Conservation (phyloP, 2,329 filamentous ascomycete genomes). For the Fusarium sp. region DNA sequence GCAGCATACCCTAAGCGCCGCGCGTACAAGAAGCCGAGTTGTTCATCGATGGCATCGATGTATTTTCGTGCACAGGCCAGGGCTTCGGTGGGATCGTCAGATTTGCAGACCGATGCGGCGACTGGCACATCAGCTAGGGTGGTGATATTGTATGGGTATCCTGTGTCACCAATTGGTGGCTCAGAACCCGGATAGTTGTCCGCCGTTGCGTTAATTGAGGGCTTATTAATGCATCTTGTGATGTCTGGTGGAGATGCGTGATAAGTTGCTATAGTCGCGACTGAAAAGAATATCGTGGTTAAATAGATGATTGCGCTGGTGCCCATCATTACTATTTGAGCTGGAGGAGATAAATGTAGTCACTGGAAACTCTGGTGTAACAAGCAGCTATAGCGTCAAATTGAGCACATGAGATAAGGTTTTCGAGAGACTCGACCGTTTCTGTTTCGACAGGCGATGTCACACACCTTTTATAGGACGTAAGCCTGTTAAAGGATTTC, state of each 20-base stretch:
- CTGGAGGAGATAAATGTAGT: not conserved
- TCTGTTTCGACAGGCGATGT: not conserved
- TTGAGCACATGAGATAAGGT: not conserved
- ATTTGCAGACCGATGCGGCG: slow-evolving; percentile 7
- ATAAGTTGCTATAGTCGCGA: not conserved
- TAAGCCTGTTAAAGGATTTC: too few relatives aligned
- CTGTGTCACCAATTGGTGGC: not conserved
- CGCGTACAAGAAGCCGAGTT: slow-evolving; percentile 35
- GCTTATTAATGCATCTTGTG: not conserved
- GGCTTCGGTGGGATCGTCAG: not conserved
- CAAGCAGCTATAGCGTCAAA: not conserved
- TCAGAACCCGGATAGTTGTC: slow-evolving; percentile 1
- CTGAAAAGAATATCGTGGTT: not conserved
- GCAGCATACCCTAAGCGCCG: slow-evolving; percentile 36
- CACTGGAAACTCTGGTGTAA: not conserved
- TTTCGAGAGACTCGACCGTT: not conserved
- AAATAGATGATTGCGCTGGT: not conserved
- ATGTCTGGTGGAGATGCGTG: not conserved
- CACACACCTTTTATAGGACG: not conserved
- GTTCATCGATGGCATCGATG: slow-evolving; percentile 40
- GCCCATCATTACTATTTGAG: not conserved
- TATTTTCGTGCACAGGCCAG: slow-evolving; percentile 30
- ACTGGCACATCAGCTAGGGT: slow-evolving; percentile 53
- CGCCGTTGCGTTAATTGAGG: not conserved
- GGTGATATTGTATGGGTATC: slow-evolving; percentile 1